Base-by-base conservation (phyloP, 371 early-diverging fungal genomes). In the Zancudomyces culisetae region DNA sequence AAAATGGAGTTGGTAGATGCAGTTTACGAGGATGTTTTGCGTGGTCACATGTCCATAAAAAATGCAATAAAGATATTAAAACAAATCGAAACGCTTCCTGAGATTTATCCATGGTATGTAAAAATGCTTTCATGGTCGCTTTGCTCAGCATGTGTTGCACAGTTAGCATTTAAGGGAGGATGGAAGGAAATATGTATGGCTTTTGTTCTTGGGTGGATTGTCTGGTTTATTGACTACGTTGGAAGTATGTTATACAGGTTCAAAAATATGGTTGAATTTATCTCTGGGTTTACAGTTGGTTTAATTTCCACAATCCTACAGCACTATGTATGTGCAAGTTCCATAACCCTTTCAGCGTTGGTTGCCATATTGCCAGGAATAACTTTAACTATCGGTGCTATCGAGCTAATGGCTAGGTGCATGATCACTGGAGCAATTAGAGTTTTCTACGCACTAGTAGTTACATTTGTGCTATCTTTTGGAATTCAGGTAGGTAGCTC, bases 361-460 rank as follows among this genome's bases (percentile, higher is more conserved):
- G 71, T 77, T 19, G 72, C 83, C 13, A 61, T 83, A 42, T 64
- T 84, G 1, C 87, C 83, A 1, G 85, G 85, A 12, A 75, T 78
- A 42, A 73, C 80, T 0, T 65, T 89, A 45, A 85, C 90, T 0
- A 74, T 77, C 22, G 66, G 80, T 24, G 79, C 87, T 49, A 83
- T 86, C 43, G 92, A 91, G 54, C 60, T 91, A 24, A 77, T 82
- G 0, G 83, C 88, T 13, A 74, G 81, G 3, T 85, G 87, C 51
- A 72, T 86, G 59, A 70, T 86, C 42, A 81, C 87, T 20, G 90
- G 90, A 10, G 77, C 81, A 0, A 79, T 87, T 18, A 77, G 89
- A 2, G 67, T 88, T 53, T 83, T 88, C 30, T 80, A 83, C 58
- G 76, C 87, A 2, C 67, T 91, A 8, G 64, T 89, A 4, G 76